A percentile compares a stretch with the other conserved stretches of the same genome.
phyloP scores from a whole-genome alignment of 495 filamentous ascomycete genomes.

The Tetracladium marchalianum region DNA sequence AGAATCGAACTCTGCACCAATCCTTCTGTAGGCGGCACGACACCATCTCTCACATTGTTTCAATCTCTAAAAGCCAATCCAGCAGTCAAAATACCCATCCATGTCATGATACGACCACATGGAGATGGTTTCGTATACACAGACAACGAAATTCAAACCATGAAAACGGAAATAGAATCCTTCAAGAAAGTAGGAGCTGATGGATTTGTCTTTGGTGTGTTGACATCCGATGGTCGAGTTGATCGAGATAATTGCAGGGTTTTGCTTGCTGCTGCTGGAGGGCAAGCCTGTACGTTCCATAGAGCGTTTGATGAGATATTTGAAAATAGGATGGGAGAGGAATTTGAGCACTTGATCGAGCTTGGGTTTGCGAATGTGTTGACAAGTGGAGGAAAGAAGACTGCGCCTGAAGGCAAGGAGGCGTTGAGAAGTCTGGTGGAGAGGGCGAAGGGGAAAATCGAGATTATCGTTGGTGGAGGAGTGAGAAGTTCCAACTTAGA shows the following conservation, averaged over 20 bases:
- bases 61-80: constrained; percentile 23
- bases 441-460: constrained; percentile 8
- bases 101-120: constrained; percentile 41
- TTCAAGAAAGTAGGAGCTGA: constrained; percentile 28
- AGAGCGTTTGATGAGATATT: constrained; percentile 39
- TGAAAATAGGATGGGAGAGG: constrained; percentile 18
- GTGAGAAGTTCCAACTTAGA: constrained; percentile 29
- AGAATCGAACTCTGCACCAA: constrained; percentile 36
- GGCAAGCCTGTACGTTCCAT: constrained; percentile 42
- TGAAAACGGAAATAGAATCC: constrained; percentile 27
- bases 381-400: constrained; percentile 35
- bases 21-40: constrained; percentile 6
- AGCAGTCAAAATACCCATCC: constrained; percentile 29
- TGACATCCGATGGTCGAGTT: constrained; percentile 20
- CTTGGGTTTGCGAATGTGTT: constrained; percentile 38
- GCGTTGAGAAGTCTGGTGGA: constrained; percentile 10
- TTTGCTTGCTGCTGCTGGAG: constrained; percentile 29
- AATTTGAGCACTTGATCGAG: constrained; percentile 24
- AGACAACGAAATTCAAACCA: constrained; percentile 25
- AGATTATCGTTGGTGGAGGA: constrained; percentile 17
- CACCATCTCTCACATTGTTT: constrained; percentile 6
- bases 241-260: constrained; percentile 27
- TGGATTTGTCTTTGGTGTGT: constrained; percentile 43
- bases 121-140: constrained; percentile 31
- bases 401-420: constrained; percentile 29